Evolutionary conservation across 805 yeast genomes (phyloP).

Genomic region (Pichia membranifaciens): DNA sequence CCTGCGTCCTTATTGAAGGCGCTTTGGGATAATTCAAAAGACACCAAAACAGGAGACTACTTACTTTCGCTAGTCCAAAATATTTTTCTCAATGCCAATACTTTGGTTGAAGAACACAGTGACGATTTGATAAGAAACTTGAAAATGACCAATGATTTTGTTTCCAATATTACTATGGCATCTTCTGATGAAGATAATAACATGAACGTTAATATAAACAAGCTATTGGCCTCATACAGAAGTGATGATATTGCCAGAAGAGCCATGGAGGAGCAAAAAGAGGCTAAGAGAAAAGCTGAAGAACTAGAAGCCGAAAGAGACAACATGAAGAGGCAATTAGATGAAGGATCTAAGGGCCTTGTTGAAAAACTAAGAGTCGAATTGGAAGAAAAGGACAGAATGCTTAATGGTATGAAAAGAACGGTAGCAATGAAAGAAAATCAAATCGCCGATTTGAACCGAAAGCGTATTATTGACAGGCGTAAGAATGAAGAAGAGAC

Average conservation of each 20-base stretch:
- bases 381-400: constrained; percentile 54
- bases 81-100: constrained; percentile 44
- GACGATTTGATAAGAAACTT: constrained; percentile 49
- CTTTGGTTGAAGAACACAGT: constrained; percentile 19
- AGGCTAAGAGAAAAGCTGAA: constrained; percentile 33
- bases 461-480: constrained; percentile 55
- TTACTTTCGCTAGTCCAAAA: constrained; percentile 63
- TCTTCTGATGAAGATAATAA: constrained; percentile 56
- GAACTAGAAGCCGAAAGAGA: constrained; percentile 41
- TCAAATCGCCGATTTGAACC: constrained; percentile 59
- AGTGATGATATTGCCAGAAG: constrained; percentile 83
- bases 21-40: constrained; percentile 51
- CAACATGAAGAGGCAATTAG: constrained; percentile 23
- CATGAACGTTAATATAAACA: constrained; percentile 70
- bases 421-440: constrained; percentile 52
- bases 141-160: constrained; percentile 48
- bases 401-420: constrained; percentile 54
- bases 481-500: constrained; percentile 73
- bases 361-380: constrained; percentile 56
- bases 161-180: constrained; percentile 48
- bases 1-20: constrained; percentile 65
- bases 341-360: constrained; percentile 71
- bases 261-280: constrained; percentile 47
- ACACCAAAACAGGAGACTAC: constrained; percentile 53
- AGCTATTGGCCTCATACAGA: constrained; percentile 61